phyloP scores from a whole-genome alignment of 106 monocot species.

The Apostasia shenzhenica region DNA sequence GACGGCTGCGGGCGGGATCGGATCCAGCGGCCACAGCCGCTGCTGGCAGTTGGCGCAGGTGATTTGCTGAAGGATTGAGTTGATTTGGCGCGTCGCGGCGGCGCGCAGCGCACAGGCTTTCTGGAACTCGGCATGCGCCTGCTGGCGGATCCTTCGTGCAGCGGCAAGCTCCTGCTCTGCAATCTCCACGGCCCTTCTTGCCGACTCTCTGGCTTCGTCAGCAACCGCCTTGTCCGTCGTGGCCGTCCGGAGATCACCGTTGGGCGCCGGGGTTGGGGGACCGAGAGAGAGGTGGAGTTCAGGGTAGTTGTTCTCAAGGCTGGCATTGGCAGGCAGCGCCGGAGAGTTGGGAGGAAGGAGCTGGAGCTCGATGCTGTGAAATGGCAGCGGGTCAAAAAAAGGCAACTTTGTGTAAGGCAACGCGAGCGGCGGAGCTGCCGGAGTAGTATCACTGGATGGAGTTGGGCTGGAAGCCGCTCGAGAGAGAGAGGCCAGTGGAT shows the following conservation, averaged over 20 bases:
- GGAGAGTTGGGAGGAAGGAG: slow-evolving; percentile 22
- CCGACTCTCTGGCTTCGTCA: slow-evolving; percentile 28
- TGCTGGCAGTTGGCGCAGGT: slow-evolving; percentile 43
- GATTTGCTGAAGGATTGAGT: slow-evolving; percentile 26
- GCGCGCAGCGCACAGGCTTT: slow-evolving; percentile 27
- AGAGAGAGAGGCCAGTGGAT: slow-evolving; percentile 25
- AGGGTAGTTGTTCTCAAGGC: slow-evolving; percentile 1
- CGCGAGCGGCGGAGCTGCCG: background rate
- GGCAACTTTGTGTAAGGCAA: background rate
- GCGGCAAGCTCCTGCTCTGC: slow-evolving; percentile 37
- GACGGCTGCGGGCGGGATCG: background rate
- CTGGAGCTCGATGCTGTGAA: slow-evolving; percentile 24
- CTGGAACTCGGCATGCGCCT: slow-evolving; percentile 39
- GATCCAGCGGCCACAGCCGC: slow-evolving; percentile 4
- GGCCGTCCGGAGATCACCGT: slow-evolving; percentile 21
- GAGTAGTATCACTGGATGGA: background rate
- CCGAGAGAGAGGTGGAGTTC: slow-evolving; percentile 40
- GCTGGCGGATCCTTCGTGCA: slow-evolving; percentile 36
- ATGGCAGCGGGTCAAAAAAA: background rate
- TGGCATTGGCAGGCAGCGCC: background rate
- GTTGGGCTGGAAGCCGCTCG: background rate
- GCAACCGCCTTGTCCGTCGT: slow-evolving; percentile 20
- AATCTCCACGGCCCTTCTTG: slow-evolving; percentile 27
- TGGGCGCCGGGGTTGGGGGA: background rate
- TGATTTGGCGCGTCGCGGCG: slow-evolving; percentile 30